Evolutionary conservation across 345 rosid species (phyloP).

Genomic region (Rhizophora mangle): DNA sequence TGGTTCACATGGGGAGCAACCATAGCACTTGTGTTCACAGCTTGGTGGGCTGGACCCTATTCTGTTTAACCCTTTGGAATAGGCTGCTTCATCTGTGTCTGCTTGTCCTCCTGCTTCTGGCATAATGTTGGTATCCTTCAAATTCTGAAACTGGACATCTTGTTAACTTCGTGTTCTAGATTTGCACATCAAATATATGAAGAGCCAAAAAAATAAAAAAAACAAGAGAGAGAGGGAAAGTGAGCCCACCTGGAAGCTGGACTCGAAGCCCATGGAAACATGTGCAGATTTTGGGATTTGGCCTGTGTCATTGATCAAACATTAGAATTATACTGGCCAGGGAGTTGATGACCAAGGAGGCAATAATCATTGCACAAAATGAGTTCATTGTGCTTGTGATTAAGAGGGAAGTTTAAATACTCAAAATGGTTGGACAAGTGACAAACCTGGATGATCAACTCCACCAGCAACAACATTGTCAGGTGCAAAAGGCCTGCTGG

Average conservation of each 20-base stretch:
- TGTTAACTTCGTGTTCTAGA: background rate
- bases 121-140: slow-evolving; percentile 17
- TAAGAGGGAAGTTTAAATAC: background rate
- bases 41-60: slow-evolving; percentile 82
- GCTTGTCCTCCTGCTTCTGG: slow-evolving; percentile 10
- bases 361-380: background rate
- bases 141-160: background rate
- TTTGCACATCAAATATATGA: background rate
- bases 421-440: background rate
- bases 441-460: slow-evolving; percentile 45
- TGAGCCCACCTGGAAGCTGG: slow-evolving; percentile 4
- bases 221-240: background rate
- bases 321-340: background rate
- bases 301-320: slow-evolving; percentile 9
- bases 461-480: slow-evolving; percentile 23
- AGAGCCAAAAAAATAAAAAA: background rate
- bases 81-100: slow-evolving; percentile 14
- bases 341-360: background rate
- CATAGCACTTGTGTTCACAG: slow-evolving; percentile 68
- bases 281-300: slow-evolving; percentile 8
- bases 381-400: background rate
- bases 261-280: background rate
- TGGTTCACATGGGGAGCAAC: slow-evolving; percentile 78
- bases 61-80: slow-evolving; percentile 26
- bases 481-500: slow-evolving; percentile 50